Percentiles rank a stretch among this genome's conserved stretches.
These are phyloP conservation scores for Wickerhamomyces strasburgensis DNA, from an alignment of 805 yeast genomes.

Conservation along the genomic window DNA sequence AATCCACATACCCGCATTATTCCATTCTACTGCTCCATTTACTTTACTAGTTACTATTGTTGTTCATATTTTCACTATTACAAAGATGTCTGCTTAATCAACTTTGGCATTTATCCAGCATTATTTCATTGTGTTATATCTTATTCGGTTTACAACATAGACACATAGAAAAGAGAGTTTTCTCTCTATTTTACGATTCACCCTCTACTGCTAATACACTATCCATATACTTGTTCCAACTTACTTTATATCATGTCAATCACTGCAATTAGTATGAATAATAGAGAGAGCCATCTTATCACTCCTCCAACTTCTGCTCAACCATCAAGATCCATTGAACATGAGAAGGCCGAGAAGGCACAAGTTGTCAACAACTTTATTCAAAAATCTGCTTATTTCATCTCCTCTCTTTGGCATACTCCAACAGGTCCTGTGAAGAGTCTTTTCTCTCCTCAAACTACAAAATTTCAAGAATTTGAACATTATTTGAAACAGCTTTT, in stretches of 20 bases:
- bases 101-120: no score
- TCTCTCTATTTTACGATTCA: no score
- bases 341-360: constrained; percentile 2
- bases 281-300: constrained; percentile 14
- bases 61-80: no score
- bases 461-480: constrained; percentile 6
- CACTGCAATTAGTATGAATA: no score
- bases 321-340: not conserved
- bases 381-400: constrained; percentile 11
- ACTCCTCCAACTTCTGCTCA: constrained; percentile 14
- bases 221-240: no score
- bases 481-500: constrained; percentile 37
- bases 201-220: no score
- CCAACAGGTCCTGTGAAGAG: constrained; percentile 4
- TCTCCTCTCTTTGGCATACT: constrained; percentile 18
- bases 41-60: not conserved
- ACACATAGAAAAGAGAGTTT: no score
- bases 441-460: not conserved
- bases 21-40: not conserved
- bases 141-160: no score
- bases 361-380: constrained; percentile 10
- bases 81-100: no score
- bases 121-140: no score
- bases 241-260: no score
- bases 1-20: not conserved